These are phyloP conservation scores for Vanrija sp. DNA, from an alignment of 1,284 basidiomycete genomes.

Conservation along the genomic window DNA sequence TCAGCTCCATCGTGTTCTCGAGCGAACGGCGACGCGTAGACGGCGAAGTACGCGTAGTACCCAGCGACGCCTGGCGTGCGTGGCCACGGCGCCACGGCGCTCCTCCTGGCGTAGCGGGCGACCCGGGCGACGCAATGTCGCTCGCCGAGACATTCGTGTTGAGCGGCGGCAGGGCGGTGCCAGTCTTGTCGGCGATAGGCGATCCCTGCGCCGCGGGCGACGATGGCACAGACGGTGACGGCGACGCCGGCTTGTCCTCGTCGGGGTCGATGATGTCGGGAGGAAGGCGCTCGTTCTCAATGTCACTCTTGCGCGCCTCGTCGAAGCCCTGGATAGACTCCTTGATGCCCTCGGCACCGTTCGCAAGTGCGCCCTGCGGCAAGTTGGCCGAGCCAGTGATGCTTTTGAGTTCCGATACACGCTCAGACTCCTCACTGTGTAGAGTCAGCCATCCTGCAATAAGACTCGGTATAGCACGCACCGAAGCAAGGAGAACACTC, in stretches of 20 bases:
- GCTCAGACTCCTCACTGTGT: constrained; percentile 89
- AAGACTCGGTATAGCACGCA: constrained; percentile 47
- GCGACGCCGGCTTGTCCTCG: constrained; percentile 53
- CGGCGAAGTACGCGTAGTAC: constrained; percentile 94
- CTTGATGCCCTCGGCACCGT: constrained; percentile 92
- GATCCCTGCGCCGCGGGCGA: constrained; percentile 28
- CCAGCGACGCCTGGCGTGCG: constrained; percentile 79
- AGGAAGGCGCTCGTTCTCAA: constrained; percentile 95
- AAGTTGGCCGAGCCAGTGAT: constrained; percentile 72
- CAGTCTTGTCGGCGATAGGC: constrained; percentile 9
- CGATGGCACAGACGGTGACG: constrained; percentile 32
- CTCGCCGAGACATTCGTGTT: constrained; percentile 40
- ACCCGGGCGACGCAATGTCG: constrained; percentile 29
- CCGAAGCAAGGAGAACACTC: constrained; percentile 94
- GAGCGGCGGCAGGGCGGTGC: constrained; percentile 12
- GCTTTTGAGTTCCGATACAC: constrained; percentile 93
- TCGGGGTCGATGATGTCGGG: constrained; percentile 82
- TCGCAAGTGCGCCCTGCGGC: constrained; percentile 80
- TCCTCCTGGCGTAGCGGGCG: constrained; percentile 29
- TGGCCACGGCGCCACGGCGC: constrained; percentile 58
- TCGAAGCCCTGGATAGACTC: constrained; percentile 91
- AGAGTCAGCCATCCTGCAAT: neutral
- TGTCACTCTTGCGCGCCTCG: constrained; percentile 98
- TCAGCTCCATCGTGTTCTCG: constrained; percentile 93
- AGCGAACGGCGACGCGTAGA: constrained; percentile 86